phyloP scores from a whole-genome alignment of 2,329 filamentous ascomycete species.

The Claviceps sp. region DNA sequence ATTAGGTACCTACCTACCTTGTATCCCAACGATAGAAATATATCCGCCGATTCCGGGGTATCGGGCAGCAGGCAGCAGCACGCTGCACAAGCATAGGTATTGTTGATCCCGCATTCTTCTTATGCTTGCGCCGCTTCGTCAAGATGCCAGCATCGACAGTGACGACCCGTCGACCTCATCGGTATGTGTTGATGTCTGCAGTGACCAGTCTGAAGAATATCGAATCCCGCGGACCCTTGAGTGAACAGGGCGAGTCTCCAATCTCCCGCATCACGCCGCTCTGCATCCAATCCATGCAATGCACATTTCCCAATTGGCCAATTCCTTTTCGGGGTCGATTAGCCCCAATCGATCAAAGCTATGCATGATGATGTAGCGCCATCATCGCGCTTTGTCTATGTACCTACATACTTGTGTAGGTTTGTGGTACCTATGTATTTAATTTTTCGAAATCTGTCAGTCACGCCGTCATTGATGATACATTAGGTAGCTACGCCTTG shows the following conservation, averaged over 20 bases:
- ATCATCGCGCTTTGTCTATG: neutral
- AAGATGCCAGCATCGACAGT: slow-evolving; percentile 2
- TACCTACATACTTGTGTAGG: no score
- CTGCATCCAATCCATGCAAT: neutral
- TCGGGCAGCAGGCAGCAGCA: no score
- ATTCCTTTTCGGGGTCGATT: neutral
- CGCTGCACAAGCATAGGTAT: no score
- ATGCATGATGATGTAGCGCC: no score
- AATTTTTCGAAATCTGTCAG: neutral
- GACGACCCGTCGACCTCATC: neutral
- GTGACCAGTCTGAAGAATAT: neutral
- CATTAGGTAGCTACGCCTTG: neutral
- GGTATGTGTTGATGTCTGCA: slow-evolving; percentile 2
- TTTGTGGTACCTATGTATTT: no score
- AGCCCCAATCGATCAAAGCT: neutral
- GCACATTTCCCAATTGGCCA: neutral
- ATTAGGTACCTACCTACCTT: no score
- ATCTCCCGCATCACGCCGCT: neutral
- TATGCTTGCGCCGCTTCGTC: no score
- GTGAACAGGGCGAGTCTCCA: neutral
- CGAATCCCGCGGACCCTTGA: neutral
- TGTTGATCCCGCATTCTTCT: no score
- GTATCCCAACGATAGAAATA: no score
- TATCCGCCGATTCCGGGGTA: no score
- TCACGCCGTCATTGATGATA: neutral